Base-by-base conservation (phyloP, 805 yeast species). In the Candida krabiensis region DNA sequence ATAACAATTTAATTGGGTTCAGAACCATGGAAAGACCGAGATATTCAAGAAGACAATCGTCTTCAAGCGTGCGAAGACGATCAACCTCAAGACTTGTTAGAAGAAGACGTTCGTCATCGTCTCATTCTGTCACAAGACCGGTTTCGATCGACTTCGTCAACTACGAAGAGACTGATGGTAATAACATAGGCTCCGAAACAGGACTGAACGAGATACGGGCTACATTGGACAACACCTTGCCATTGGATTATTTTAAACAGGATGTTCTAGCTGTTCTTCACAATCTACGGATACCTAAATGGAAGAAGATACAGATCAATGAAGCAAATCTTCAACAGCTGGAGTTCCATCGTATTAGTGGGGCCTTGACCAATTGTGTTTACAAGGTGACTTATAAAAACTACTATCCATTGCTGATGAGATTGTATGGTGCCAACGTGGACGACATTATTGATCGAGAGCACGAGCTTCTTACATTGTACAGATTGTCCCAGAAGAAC, bases 361-460 rank as follows among this genome's bases (percentile, higher is more conserved):
- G 99, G 15, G 99, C 99, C 0, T 72, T 93, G 59, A 93, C 98
- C 15, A 93, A 93, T 60, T 83, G 90, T 23, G 85, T 91, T 38
- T 93, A 84, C 60, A 80, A 80, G 53, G 75, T 93, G 15, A 44
- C 68, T 33, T 58, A 55, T 43, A 52, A 60, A 43, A 61, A 54
- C 43, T 60, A 63, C 51, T 78, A 71, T 49, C 90, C 84, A 9
- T 65, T 93, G 24, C 64, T 93, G 29, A 66, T 93, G 45, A 68
- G 99, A 49, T 78, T 93, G 4, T 93, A 89, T 55, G 99, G 99
- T 15, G 83, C 86, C 25, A 86, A 88, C 54, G 95, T 83, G 7
- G 95, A 80, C 40, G 74, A 82, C 32, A 79, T 93, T 41, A 89
- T 93, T 47, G 96, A 93, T 61, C 70, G 99, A 52, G 84, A 85